Evolutionary conservation across 2,329 filamentous ascomycete genomes (phyloP), one percentile per base, ranked within the genome.

Genomic region (Ophiocordyceps sinensis): DNA sequence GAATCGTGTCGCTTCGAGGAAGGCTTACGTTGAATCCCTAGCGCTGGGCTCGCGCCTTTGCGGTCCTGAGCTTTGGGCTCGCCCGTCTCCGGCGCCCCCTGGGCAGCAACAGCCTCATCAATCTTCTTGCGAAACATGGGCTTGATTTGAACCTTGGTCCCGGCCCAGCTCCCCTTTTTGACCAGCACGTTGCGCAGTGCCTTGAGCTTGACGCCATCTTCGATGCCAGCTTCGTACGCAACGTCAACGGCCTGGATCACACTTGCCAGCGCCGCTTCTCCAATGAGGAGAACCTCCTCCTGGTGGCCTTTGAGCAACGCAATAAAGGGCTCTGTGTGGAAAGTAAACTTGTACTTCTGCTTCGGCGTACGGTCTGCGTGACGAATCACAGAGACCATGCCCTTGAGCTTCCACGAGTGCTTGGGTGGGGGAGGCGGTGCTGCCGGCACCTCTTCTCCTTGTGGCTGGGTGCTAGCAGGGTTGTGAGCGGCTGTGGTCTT

Each of bases 321-420:
- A 47, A 98, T 88, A 54, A 98, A 98, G 0, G 91, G 91, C 47
- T 88, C 85, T 0, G 87, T 94, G 56, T 98, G 91, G 53, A 98
- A 96, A 0, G 91, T 98, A 54, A 96, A 98, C 59, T 98, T 98
- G 70, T 95, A 95, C 59, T 98, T 98, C 54, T 98, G 91, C 64
- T 98, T 98, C 3, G 91, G 91, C 1, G 91, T 98, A 43, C 91
- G 82, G 63, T 98, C 91, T 3, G 93, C 93, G 61, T 98, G 91
- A 26, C 91, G 79, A 49, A 98, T 87, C 14, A 98, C 91, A 2
- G 88, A 89, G 1, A 98, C 89, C 64, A 98, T 88, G 12, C 91
- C 91, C 63, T 98, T 98, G 40, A 98, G 68, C 60, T 94, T 96
- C 91, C 91, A 98, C 11, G 91, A 86, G 54, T 94, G 87, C 53